Base-by-base conservation (phyloP, 2,329 filamentous ascomycete genomes). In the Cryphonectria carpinicola region DNA sequence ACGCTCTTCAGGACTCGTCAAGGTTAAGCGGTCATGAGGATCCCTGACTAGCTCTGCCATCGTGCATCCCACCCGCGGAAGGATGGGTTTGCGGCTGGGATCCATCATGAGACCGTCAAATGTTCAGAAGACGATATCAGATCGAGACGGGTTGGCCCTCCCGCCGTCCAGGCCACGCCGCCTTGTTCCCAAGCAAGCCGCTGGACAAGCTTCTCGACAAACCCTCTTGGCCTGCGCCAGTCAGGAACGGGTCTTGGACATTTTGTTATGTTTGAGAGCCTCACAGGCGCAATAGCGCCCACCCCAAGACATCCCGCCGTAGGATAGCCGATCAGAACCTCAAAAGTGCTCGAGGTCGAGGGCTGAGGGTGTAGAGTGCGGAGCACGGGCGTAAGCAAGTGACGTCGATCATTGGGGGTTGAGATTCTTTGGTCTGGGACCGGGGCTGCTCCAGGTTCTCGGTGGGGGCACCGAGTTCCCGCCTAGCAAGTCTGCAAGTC, bases 41-140 rank as follows among this genome's bases (percentile, higher is more conserved):
- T 61, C 58, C 58, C 58, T 61, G 32, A 11, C 58, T 61, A 61
- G 58, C 58, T 39, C 58, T 61, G 35, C 32, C 22, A 22, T 39
- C 35, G 19, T 61, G 58, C 58, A 39, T 39, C 13, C 22, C 58
- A 19, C 58, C 58, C 25, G 54, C 54, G 32, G 54, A 14, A 25
- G n/a, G n/a, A n/a, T 35, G 52, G n/a, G 10, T 35, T 35, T 60
- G 19, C 58, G 58, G 58, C 58, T 61, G 32, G 35, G 35, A 39
- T 25, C 58, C 58, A 39, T 61, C 58, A 61, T 39, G 35, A 61
- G 58, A 61, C 58, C 22, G 32, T 61, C 17, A 35, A 39, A 39
- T n/a, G 58, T 39, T 8, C 35, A 58, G 25, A 58, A 19, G 54
- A 49, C 25, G 54, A 58, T 58, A 56, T 56, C 52, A n/a, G n/a